Conservation (phyloP, 2,329 filamentous ascomycete genomes). For the Aspergillus niger region DNA sequence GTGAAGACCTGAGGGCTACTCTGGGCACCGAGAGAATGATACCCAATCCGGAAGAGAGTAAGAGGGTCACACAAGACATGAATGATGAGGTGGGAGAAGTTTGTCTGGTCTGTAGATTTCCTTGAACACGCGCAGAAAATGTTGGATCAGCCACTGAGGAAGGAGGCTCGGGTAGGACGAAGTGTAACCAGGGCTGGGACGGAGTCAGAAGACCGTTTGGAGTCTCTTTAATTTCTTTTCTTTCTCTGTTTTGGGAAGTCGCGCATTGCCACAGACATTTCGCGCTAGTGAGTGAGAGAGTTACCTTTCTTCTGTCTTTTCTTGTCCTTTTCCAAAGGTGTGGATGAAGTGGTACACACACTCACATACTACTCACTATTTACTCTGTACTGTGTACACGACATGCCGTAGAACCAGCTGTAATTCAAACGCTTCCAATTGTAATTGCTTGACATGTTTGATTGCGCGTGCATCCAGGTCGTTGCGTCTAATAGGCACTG, state of each 20-base stretch:
- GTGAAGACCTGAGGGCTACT: no score
- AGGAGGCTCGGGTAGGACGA: background rate
- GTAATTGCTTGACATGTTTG: constrained; percentile 4
- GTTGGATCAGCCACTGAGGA: background rate
- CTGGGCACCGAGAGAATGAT: background rate
- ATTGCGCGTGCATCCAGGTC: background rate
- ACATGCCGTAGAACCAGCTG: constrained; percentile 4
- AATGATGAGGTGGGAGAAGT: background rate
- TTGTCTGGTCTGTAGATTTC: background rate
- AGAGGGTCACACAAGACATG: background rate
- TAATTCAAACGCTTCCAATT: background rate
- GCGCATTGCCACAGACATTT: background rate
- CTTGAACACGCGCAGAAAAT: constrained; percentile 2
- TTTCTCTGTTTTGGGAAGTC: background rate
- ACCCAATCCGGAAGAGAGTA: background rate
- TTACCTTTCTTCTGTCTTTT: no score
- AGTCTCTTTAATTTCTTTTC: background rate
- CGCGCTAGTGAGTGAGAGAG: background rate
- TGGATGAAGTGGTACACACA: background rate
- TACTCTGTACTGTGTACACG: background rate
- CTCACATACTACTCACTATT: background rate
- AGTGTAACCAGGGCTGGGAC: constrained; percentile 4
- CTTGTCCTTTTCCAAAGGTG: background rate
- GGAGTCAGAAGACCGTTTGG: constrained; percentile 8
- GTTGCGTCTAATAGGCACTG: background rate